phyloP scores from a whole-genome alignment of 1,284 basidiomycete species.

The Fomitiporia mediterranea region DNA sequence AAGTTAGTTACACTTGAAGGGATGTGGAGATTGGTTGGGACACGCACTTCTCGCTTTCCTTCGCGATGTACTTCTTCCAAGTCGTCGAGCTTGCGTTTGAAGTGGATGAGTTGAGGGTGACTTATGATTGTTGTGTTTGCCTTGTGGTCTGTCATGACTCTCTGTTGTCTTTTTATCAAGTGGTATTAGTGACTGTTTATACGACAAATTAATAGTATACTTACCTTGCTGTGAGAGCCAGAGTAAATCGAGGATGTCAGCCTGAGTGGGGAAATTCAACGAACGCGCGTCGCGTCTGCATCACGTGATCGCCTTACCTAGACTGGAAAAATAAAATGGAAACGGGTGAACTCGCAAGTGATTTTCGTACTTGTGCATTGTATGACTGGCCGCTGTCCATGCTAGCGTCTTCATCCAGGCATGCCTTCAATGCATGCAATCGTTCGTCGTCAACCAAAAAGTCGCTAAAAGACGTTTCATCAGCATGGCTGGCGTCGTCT shows the following conservation, averaged over 20 bases:
- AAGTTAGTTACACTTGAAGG: conserved; percentile 9
- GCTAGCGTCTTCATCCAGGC: conserved; percentile 39
- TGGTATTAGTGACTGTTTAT: background rate
- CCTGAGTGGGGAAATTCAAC: background rate
- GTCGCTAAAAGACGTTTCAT: background rate
- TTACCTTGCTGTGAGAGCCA: background rate
- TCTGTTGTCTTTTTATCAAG: conserved; percentile 7
- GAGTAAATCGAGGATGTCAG: background rate
- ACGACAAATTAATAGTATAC: background rate
- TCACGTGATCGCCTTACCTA: conserved; percentile 1
- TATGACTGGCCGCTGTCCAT: conserved; percentile 25
- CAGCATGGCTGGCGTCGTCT: background rate
- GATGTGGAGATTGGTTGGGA: conserved; percentile 2
- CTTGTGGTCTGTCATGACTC: background rate
- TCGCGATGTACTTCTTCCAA: conserved; percentile 60
- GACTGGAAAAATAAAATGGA: no score
- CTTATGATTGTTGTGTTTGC: background rate
- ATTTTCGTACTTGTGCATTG: conserved; percentile 9
- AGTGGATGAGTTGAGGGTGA: conserved; percentile 24
- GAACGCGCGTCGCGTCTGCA: background rate
- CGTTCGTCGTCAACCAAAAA: background rate
- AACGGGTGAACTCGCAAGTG: no score
- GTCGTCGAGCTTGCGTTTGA: conserved; percentile 65
- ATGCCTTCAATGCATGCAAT: conserved; percentile 30
- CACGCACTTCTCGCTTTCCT: conserved; percentile 59